Conservation (phyloP, 345 rosid genomes). For the Firmiana major region DNA sequence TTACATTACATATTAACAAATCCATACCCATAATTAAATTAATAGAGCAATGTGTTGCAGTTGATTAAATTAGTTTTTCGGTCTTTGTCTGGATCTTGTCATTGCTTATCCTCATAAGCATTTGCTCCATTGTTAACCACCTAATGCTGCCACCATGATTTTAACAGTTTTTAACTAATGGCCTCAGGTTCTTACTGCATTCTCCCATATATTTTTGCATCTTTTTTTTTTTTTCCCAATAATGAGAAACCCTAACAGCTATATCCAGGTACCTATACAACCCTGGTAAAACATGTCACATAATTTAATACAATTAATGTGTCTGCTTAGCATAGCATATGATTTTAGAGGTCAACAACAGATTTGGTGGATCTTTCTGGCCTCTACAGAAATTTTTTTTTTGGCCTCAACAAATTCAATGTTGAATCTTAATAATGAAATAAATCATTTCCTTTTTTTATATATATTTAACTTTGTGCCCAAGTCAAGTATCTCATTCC, state of each 20-base stretch:
- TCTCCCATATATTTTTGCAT: background rate
- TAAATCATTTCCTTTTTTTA: background rate
- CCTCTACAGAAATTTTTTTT: background rate
- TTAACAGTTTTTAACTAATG: background rate
- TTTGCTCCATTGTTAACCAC: background rate
- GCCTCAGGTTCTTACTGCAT: background rate
- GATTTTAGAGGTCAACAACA: conserved; percentile 8
- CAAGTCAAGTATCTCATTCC: background rate
- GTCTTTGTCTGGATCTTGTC: background rate
- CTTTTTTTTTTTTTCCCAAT: too few relatives aligned
- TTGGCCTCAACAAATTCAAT: background rate
- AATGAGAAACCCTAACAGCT: background rate
- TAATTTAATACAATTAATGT: background rate
- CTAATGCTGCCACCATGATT: background rate
- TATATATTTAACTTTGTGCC: background rate
- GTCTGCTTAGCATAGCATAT: background rate
- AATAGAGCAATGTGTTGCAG: background rate
- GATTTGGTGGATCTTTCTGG: background rate
- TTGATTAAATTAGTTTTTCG: background rate
- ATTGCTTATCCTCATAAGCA: background rate
- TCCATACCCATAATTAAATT: background rate
- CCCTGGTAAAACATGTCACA: background rate
- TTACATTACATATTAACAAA: background rate
- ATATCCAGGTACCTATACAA: background rate
- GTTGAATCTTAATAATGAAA: background rate